Base-by-base conservation (phyloP, 2,329 filamentous ascomycete species). In the Botrytis pseudocinerea region DNA sequence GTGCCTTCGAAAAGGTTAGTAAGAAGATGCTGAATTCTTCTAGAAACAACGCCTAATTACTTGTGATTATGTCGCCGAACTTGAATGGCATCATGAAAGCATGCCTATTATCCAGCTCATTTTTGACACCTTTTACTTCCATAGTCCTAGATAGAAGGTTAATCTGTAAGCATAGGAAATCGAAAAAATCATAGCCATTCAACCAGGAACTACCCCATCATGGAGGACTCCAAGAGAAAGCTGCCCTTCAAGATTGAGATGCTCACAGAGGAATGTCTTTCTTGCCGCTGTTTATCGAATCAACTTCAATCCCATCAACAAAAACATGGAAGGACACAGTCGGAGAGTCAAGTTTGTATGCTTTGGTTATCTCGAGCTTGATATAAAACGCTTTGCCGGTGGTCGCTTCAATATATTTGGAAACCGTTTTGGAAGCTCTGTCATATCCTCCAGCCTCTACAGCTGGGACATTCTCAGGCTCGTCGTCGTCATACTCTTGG, bases 401-500 rank as follows among this genome's bases (percentile, higher is more conserved):
- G 18, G 6, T 6, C 20, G 64, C 38, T 32, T 73, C 71, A n/a
- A 73, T n/a, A 40, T 73, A 69, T 62, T 38, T 73, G 1, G 32
- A 22, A 35, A 69, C 69, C 1, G 51, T 73, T 38, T 44, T 70
- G 7, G 68, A 28, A 54, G 61, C 72, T 71, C 62, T 25, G 51
- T 42, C 38, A 61, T 42, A 44, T 38, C 28, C 35, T 60, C 16
- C 71, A 4, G 44, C 54, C 0, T 63, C 54, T 35, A 51, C 32
- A 42, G 32, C 32, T 32, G 71, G 28, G 48, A 44, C 28, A 46
- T 40, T 12, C 35, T 73, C 66, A 16, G 54, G 10, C 3, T 40
- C 54, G 64, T 74, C 32, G 25, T 69, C 71, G 16, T 73, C 66
- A 32, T 73, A 69, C 28, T 73, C 64, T 48, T 69, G 28, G 8